Conservation (phyloP, 2,329 filamentous ascomycete species). For the Botrytis tulipae region DNA sequence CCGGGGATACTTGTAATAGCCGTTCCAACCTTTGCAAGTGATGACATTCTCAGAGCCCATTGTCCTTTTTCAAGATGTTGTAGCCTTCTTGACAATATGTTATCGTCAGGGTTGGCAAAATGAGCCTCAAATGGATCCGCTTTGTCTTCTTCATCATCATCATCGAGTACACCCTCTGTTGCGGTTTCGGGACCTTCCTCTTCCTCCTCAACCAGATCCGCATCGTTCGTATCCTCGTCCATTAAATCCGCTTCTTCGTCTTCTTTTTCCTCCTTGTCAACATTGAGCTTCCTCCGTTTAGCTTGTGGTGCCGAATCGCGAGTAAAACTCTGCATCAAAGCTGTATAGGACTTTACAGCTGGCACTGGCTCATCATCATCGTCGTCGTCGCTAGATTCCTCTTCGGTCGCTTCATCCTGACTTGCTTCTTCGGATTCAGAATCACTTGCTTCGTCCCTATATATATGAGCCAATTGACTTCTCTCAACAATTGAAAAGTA, state of each 20-base stretch:
- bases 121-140: constrained; percentile 78
- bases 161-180: constrained; percentile 39
- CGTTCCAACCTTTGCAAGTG: constrained; percentile 47
- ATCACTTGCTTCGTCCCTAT: constrained; percentile 31
- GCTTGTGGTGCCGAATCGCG: constrained; percentile 47
- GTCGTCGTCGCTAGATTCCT: constrained; percentile 47
- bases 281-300: constrained; percentile 58
- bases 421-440: constrained; percentile 43
- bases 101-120: constrained; percentile 67
- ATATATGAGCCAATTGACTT: constrained; percentile 14
- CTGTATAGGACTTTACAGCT: constrained; percentile 52
- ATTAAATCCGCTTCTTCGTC: constrained; percentile 26
- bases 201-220: constrained; percentile 49
- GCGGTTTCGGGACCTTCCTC: constrained; percentile 47
- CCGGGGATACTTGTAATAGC: constrained; percentile 49
- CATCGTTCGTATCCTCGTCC: constrained; percentile 25
- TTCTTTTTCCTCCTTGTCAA: constrained; percentile 25
- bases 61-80: constrained; percentile 49
- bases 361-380: constrained; percentile 41
- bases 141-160: constrained; percentile 52
- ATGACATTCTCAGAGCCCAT: constrained; percentile 50
- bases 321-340: constrained; percentile 57
- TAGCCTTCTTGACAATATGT: constrained; percentile 54
- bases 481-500: background rate
- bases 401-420: constrained; percentile 44